Base-by-base conservation (phyloP, 2,329 filamentous ascomycete genomes). In the Leptodontidium sp. region DNA sequence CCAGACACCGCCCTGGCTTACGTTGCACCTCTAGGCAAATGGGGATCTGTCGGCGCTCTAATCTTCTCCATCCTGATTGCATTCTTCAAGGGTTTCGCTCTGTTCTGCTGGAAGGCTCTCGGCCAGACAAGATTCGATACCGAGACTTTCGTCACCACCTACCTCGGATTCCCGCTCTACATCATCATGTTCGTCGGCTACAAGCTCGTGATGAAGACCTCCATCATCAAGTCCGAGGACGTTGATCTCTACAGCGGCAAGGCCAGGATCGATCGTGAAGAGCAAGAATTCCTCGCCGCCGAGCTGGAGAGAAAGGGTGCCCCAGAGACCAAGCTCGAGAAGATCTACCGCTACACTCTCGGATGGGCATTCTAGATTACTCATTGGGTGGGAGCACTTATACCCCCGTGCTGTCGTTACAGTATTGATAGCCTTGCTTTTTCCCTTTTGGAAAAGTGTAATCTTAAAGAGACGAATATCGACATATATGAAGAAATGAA, bases 31-130 rank as follows among this genome's bases (percentile, higher is more conserved):
- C 84, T 94, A 17, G 92, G 93, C n/a, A 81, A 88, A 47, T 86
- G 79, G 70, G 93, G 93, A 12, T 93, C 90, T 0, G 88, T 88
- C 77, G 82, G 83, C 68, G 91, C 91, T 0, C 84, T 96, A 1
- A 82, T 84, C 76, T 90, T 93, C 81, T 93, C 91, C 81, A 84
- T 86, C 76, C 77, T 96, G 43, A 91, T 96, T 70, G 87, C 91
- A 1, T 77, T 97, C 63, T 95, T 93, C 77, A 97, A 96, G 86
- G 94, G 93, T 84, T 96, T 89, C 80, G 84, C 87, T 66, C 68
- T 76, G 62, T 92, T 92, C 72, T 87, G 91, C 79, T 91, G 91
- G 83, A 89, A 91, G 83, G 90, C 52, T 4, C 66, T 65, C 21
- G 67, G 68, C 11, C 68, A 70, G 24, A 85, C 84, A 24, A 78